Conservation (phyloP, 495 filamentous ascomycete species). For the Hypoxylon subgilvum region DNA sequence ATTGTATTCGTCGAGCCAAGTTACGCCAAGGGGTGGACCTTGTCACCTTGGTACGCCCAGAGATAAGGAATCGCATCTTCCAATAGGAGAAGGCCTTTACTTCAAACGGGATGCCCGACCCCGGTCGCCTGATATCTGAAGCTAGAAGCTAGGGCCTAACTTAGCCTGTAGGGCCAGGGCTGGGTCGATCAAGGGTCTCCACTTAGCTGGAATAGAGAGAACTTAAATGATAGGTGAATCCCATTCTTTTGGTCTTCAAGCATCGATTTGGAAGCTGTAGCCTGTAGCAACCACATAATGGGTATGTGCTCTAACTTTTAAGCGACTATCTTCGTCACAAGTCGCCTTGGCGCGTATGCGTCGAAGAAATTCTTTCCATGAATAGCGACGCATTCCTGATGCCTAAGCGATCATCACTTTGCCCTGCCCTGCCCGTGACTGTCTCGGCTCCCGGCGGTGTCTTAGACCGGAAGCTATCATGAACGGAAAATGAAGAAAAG, state of each 20-base stretch:
- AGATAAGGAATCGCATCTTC: slow-evolving; percentile 28
- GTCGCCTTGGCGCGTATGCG: slow-evolving; percentile 4
- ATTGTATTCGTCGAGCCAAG: slow-evolving; percentile 33
- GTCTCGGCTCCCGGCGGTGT: slow-evolving; percentile 23
- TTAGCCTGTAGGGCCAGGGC: too few relatives aligned
- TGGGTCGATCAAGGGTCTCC: too few relatives aligned
- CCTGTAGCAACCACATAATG: background rate
- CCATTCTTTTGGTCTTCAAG: too few relatives aligned
- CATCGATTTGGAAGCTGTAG: background rate
- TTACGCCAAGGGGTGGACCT: slow-evolving; percentile 24
- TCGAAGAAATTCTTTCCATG: slow-evolving; percentile 5
- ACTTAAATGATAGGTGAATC: too few relatives aligned
- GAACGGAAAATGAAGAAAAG: background rate
- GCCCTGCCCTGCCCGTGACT: background rate
- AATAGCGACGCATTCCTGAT: slow-evolving; percentile 1
- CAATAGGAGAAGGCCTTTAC: slow-evolving; percentile 17
- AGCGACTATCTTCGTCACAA: background rate
- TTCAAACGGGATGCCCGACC: slow-evolving; percentile 19
- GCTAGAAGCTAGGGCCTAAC: slow-evolving; percentile 25
- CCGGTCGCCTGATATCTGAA: slow-evolving; percentile 25
- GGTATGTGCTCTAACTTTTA: background rate
- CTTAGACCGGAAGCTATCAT: slow-evolving; percentile 17
- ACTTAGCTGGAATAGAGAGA: too few relatives aligned
- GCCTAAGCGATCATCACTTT: slow-evolving; percentile 3
- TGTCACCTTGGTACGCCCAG: slow-evolving; percentile 22